Evolutionary conservation across 495 filamentous ascomycete species (phyloP), one percentile per base, ranked within the genome.

Genomic region (Bacidia rubella): DNA sequence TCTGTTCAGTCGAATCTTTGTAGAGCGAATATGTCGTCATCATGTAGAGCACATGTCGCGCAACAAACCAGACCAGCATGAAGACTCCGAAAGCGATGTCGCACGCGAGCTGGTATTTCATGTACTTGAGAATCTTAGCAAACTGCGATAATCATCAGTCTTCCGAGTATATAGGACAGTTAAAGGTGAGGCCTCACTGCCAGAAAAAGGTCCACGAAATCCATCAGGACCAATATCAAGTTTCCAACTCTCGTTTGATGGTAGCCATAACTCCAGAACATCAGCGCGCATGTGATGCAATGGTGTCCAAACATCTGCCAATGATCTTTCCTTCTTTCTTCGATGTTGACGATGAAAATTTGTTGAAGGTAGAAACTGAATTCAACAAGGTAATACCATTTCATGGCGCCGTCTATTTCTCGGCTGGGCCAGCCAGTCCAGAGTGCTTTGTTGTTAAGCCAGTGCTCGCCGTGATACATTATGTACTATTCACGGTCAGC

Each of bases 281-380:
- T 80, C 41, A 98, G 75, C 19, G 72, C 70, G 65, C 81, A 84
- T 20, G 92, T 98, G 60, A 96, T 80, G 60, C 95, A 77, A 65
- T 98, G 92, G 66, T 98, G 92, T 11, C 81, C 82, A 53, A 97
- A 80, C 93, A 95, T 96, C 65, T 97, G 92, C 64, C 79, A 82
- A 65, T 95, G 83, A 60, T 98, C 92, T 67, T 98, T 98, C 48
- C 92, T 75, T 55, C 85, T 77, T 67, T 93, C 82, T 65, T 98
- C 93, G 54, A 97, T 85, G 67, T 97, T 83, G 62, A 98, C 83
- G 44, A 95, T 86, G 39, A 97, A 67, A 54, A 98, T 84, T 69
- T 95, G 88, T 67, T 98, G 93, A 19, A 96, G 60, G 81, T 87
- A 94, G 63, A 97, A 98, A 15, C 86, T 81, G 61, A 89, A 82